These are phyloP conservation scores for Beauveria pseudobassiana DNA, from an alignment of 2,329 filamentous ascomycete genomes.

Conservation along the genomic window DNA sequence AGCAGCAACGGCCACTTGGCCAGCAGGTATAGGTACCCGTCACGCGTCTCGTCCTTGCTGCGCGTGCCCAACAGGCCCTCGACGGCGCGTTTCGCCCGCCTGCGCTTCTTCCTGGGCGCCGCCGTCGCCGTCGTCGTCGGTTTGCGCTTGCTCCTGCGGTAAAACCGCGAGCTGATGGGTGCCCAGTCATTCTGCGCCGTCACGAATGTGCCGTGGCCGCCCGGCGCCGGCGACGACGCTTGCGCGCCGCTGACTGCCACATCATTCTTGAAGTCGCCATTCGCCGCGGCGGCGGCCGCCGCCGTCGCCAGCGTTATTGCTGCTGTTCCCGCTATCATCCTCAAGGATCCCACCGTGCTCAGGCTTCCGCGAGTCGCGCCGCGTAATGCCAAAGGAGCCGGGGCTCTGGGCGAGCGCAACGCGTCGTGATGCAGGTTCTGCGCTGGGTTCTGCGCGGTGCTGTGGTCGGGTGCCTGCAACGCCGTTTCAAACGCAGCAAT, in stretches of 20 bases:
- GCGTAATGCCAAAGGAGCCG: constrained; percentile 35
- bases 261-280: constrained; percentile 22
- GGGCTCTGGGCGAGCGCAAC: constrained; percentile 34
- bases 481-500: constrained; percentile 73
- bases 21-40: constrained; percentile 83
- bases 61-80: constrained; percentile 43
- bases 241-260: constrained; percentile 19
- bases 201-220: constrained; percentile 53
- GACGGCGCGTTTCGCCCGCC: constrained; percentile 30
- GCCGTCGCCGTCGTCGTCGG: constrained; percentile 11
- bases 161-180: constrained; percentile 68
- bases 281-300: not conserved
- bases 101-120: constrained; percentile 14
- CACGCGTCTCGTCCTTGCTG: constrained; percentile 83
- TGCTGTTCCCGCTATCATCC: constrained; percentile 22
- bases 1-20: constrained; percentile 88
- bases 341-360: constrained; percentile 17
- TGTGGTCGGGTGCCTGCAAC: constrained; percentile 72
- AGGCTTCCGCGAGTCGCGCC: constrained; percentile 28
- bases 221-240: not conserved
- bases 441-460: constrained; percentile 32
- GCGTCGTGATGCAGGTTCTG: constrained; percentile 19
- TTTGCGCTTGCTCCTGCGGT: constrained; percentile 30
- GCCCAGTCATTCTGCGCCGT: constrained; percentile 94
- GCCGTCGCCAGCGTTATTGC: constrained; percentile 23